Percentiles rank a stretch among this genome's conserved stretches.
phyloP scores from a whole-genome alignment of 768 basidiomycete genomes.

The Mycena polygramma region DNA sequence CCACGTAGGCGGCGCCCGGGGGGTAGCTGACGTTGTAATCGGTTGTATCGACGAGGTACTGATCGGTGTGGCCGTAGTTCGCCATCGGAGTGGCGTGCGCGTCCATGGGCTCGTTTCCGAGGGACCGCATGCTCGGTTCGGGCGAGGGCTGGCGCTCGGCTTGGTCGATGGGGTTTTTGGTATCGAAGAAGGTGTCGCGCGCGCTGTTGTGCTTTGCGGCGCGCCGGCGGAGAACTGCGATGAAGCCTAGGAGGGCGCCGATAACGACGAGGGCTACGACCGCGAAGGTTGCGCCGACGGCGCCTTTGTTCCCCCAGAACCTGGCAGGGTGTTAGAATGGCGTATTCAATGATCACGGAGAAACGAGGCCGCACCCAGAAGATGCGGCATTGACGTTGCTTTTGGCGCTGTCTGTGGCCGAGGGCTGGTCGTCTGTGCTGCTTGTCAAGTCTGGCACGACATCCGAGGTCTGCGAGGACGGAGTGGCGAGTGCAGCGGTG shows the following conservation, averaged over 20 bases:
- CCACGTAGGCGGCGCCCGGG: slow-evolving; percentile 28
- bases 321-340: not conserved
- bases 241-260: slow-evolving; percentile 11
- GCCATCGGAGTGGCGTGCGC: slow-evolving; percentile 25
- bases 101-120: slow-evolving; percentile 36
- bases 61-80: slow-evolving; percentile 30
- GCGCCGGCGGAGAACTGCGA: slow-evolving; percentile 20
- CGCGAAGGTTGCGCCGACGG: slow-evolving; percentile 35
- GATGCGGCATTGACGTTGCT: slow-evolving; percentile 29
- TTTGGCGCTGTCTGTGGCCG: not conserved
- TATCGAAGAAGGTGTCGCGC: slow-evolving; percentile 37
- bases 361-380: slow-evolving; percentile 11
- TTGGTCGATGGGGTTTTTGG: slow-evolving; percentile 24
- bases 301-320: slow-evolving; percentile 37
- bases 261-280: slow-evolving; percentile 31
- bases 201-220: slow-evolving; percentile 21
- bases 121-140: slow-evolving; percentile 31
- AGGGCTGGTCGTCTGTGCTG: slow-evolving; percentile 6
- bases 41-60: slow-evolving; percentile 34
- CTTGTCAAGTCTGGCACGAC: slow-evolving; percentile 2
- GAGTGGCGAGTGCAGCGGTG: not conserved
- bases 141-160: slow-evolving; percentile 8
- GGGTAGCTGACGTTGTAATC: slow-evolving; percentile 34
- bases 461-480: slow-evolving; percentile 1
- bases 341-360: not conserved